Base-by-base conservation (phyloP, 2,329 filamentous ascomycete species). In the Neofusicoccum parvum region DNA sequence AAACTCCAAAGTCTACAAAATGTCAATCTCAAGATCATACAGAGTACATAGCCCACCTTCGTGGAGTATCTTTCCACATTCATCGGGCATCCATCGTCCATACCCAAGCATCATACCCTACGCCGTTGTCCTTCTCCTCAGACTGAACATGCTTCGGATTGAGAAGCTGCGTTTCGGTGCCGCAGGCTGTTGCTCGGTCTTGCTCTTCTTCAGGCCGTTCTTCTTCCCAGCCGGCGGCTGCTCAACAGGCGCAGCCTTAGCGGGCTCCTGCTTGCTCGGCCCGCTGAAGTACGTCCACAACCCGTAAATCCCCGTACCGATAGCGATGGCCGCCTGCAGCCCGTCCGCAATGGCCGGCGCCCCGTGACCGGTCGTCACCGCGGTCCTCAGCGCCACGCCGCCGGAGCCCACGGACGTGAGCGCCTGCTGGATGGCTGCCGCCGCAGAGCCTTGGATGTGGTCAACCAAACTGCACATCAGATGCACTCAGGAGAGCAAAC, bases 311-410 rank as follows among this genome's bases (percentile, higher is more conserved):
- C 56, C 56, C 10, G 56, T 23, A 5, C 56, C 56, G n/a, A 60
- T 60, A 9, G 56, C 56, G 3, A 60, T 11, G 9, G 43, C 56
- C 7, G 56, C 56, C n/a, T 60, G 56, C n/a, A 60, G n/a, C 12
- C 56, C 56, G 3, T 60, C 56, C 5, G 56, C 43, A 14, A 60
- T 48, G n/a, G 56, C 56, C 10, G 60, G 36, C 1, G 43, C 50
- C 10, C 60, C 43, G 36, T 63, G 46, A 3, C 48, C 60, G 5
- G 45, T 43, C 2, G 50, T 37, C 5, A 53, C 50, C 10, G 60
- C 46, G 2, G 45, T 43, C 4, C 20, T 32, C 60, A 63, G 11
- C 2, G 60, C 46, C 7, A 63, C 60, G 41, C 56, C 32, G 10
- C 32, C 32, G 27, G 56, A 20, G 11, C 56, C 56, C 5, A 60